Conservation (phyloP, 805 yeast species). For the Sugiyamaella lignohabitans region DNA sequence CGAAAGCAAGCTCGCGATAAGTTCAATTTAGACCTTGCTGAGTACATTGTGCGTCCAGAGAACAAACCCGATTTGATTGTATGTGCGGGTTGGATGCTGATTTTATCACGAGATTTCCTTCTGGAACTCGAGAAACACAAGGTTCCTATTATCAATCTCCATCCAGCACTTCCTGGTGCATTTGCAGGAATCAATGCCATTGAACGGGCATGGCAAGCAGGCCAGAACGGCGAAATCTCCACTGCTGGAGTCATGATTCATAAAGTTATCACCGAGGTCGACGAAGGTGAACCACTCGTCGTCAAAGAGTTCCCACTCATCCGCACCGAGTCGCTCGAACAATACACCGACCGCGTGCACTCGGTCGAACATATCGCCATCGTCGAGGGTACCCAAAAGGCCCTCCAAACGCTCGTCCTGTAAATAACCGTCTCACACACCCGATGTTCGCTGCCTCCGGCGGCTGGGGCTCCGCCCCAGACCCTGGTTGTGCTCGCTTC, state of each 20-base stretch:
- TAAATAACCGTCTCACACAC: no score
- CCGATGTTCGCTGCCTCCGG: background rate
- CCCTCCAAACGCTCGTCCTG: conserved; percentile 34
- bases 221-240: conserved; percentile 69
- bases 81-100: conserved; percentile 99
- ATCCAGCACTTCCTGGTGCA: conserved; percentile 95
- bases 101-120: conserved; percentile 71
- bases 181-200: conserved; percentile 97
- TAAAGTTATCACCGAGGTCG: conserved; percentile 92
- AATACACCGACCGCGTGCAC: conserved; percentile 80
- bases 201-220: conserved; percentile 93
- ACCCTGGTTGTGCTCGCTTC: no score
- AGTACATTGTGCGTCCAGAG: conserved; percentile 49
- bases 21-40: conserved; percentile 76
- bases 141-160: conserved; percentile 82
- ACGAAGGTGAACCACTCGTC: conserved; percentile 82
- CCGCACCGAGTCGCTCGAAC: conserved; percentile 70
- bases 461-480: background rate
- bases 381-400: conserved; percentile 79
- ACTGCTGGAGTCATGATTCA: conserved; percentile 96
- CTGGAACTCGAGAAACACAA: conserved; percentile 52
- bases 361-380: conserved; percentile 81
- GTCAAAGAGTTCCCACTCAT: conserved; percentile 69
- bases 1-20: conserved; percentile 57
- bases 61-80: conserved; percentile 76